Percentiles rank a stretch among this genome's conserved stretches.
Evolutionary conservation across 2,329 filamentous ascomycete species (phyloP).

Genomic region (Grosmannia huntii): DNA sequence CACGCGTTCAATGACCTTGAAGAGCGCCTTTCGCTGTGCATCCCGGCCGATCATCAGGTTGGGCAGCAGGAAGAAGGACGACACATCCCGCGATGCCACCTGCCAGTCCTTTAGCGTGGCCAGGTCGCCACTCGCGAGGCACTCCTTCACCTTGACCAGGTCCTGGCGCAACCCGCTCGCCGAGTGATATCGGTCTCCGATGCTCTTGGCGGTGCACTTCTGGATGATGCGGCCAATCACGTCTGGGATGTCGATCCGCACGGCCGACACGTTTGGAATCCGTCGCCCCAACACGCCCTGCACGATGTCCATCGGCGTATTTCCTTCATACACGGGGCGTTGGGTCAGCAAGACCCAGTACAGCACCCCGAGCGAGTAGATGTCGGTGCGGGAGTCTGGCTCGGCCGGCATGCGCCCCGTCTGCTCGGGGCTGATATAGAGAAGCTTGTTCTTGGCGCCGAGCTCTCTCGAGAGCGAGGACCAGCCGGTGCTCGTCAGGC

Average conservation of each 20-base stretch:
- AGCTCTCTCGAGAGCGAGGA: slow-evolving; percentile 68
- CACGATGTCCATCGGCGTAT: slow-evolving; percentile 76
- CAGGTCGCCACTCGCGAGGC: slow-evolving; percentile 63
- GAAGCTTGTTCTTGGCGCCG: slow-evolving; percentile 77
- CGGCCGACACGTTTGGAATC: slow-evolving; percentile 61
- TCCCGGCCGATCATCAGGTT: slow-evolving; percentile 68
- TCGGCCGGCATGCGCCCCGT: slow-evolving; percentile 87
- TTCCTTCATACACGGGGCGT: slow-evolving; percentile 65
- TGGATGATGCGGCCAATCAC: slow-evolving; percentile 72
- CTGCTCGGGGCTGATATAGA: slow-evolving; percentile 90
- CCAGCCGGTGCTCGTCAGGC: slow-evolving; percentile 77
- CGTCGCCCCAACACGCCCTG: slow-evolving; percentile 74
- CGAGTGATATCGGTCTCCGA: slow-evolving; percentile 80
- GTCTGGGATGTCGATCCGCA: slow-evolving; percentile 74
- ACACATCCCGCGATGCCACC: slow-evolving; percentile 75
- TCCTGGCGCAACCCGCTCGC: slow-evolving; percentile 78
- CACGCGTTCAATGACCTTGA: slow-evolving; percentile 65
- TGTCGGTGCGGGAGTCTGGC: slow-evolving; percentile 83
- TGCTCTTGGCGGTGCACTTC: slow-evolving; percentile 83
- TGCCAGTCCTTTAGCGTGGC: slow-evolving; percentile 59
- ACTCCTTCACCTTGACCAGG: slow-evolving; percentile 57
- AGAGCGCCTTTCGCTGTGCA: slow-evolving; percentile 55
- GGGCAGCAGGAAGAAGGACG: slow-evolving; percentile 83
- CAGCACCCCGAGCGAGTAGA: slow-evolving; percentile 80
- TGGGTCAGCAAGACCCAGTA: slow-evolving; percentile 81